Base-by-base conservation (phyloP, 2,329 filamentous ascomycete genomes). In the Reticulascus tulasneorum region DNA sequence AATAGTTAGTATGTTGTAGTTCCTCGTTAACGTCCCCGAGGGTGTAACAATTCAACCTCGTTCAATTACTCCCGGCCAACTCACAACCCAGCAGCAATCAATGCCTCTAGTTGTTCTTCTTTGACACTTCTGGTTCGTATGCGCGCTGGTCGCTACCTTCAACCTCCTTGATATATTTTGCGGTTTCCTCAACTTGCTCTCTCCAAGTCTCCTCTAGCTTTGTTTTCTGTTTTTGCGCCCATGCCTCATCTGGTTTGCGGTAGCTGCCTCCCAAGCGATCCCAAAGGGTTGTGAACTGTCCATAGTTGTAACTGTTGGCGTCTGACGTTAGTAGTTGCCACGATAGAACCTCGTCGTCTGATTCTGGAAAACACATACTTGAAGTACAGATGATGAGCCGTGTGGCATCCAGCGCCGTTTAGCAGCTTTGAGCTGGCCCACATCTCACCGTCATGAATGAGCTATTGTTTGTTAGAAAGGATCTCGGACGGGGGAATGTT, bases 361-460 rank as follows among this genome's bases (percentile, higher is more conserved):
- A 3, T 2, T 10, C 9, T 15, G 11, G 11, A 9, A 9, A 29
- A n/a, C n/a, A n/a, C 44, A 36, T 34, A 47, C 42, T 47, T 47
- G 29, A 47, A 47, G 34, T 47, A 45, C 24, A 89, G 63, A 58
- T 96, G 91, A 63, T 97, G 91, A 2, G 66, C 57, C 6, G 63
- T 64, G 74, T 96, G 91, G 71, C 91, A 96, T 19, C 91, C 91
- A 10, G 91, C 89, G 33, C 91, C 91, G 59, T 97, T 97, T 64
- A 96, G 80, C 49, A 96, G n/a, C n/a, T n/a, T n/a, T n/a, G n/a
- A n/a, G n/a, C n/a, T n/a, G n/a, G n/a, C n/a, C n/a, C n/a, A n/a
- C n/a, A n/a, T n/a, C 66, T 97, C 91, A 53, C 91, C 91, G 53
- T 97, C 91, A 62, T 97, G 81, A 54, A 97, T 96, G 66, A 96